Percentiles rank a stretch among this genome's conserved stretches.
phyloP scores from a whole-genome alignment of 208 protist genomes.

The Crithidia thermophila region DNA sequence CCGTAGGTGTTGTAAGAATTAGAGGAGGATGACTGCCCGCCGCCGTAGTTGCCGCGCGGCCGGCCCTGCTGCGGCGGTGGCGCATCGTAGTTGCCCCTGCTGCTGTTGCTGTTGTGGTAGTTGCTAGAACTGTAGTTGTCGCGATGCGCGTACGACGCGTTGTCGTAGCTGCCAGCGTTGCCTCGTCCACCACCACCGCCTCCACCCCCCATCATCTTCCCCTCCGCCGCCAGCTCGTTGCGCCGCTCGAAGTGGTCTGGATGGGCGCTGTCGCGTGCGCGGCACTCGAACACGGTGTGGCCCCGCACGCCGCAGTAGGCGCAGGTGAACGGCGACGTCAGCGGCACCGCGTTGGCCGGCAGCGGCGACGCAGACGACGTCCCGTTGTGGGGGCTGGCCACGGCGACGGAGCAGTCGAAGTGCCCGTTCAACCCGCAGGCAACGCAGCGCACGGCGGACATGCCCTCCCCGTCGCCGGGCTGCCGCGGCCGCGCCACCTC shows the following conservation, averaged over 20 bases:
- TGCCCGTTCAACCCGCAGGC: constrained; percentile 59
- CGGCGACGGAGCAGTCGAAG: constrained; percentile 59
- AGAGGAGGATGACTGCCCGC: background rate
- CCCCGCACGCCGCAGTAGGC: constrained; percentile 66
- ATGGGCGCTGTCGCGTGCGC: constrained; percentile 35
- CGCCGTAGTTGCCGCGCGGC: constrained; percentile 6
- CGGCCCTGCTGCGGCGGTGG: background rate
- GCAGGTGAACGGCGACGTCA: constrained; percentile 36
- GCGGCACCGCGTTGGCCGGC: constrained; percentile 15
- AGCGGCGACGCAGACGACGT: constrained; percentile 1
- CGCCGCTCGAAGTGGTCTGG: constrained; percentile 61
- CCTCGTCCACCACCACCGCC: background rate
- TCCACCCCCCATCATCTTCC: constrained; percentile 1
- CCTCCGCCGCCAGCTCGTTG: constrained; percentile 15
- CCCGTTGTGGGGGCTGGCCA: background rate
- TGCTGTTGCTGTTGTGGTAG: constrained; percentile 4
- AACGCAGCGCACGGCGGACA: constrained; percentile 65
- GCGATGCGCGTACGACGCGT: too few relatives aligned
- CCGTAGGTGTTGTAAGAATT: background rate
- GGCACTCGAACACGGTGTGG: constrained; percentile 74
- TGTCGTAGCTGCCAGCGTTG: constrained; percentile 8
- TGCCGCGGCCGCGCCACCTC: constrained; percentile 9
- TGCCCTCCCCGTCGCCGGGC: constrained; percentile 27
- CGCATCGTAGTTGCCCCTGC: background rate
- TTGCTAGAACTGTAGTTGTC: constrained; percentile 10